phyloP scores from a whole-genome alignment of 2,329 filamentous ascomycete species.

The Aspergillus intermedius region DNA sequence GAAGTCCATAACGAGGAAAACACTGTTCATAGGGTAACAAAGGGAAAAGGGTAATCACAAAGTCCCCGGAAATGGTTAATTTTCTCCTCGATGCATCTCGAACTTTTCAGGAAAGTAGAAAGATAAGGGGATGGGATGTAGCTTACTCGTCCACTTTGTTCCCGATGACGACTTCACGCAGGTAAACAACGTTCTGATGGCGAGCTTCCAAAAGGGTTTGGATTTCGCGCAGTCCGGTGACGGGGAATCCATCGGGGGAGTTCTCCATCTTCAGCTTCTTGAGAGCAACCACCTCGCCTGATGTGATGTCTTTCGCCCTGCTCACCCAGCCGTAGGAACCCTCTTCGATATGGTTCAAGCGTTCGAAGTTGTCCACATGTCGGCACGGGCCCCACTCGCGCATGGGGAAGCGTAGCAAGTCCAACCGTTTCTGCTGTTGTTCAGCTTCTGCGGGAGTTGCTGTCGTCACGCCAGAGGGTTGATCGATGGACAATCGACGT shows the following conservation, averaged over 20 bases:
- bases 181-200: conserved; percentile 73
- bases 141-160: conserved; percentile 54
- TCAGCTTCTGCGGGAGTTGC: conserved; percentile 17
- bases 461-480: conserved; percentile 13
- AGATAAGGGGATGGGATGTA: not conserved
- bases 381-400: conserved; percentile 64
- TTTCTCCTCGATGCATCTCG: conserved; percentile 21
- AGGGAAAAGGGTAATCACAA: conserved; percentile 5
- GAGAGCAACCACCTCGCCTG: conserved; percentile 76
- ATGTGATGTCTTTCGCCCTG: conserved; percentile 65
- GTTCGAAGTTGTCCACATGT: conserved; percentile 81
- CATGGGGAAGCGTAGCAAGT: conserved; percentile 65
- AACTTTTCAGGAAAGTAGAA: conserved; percentile 27
- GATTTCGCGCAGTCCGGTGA: conserved; percentile 90
- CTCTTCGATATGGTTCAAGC: conserved; percentile 94
- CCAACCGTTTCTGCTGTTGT: conserved; percentile 38
- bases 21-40: conserved; percentile 44
- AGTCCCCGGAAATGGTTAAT: conserved; percentile 25
- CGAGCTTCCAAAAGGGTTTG: conserved; percentile 75
- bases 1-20: conserved; percentile 95
- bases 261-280: conserved; percentile 90
- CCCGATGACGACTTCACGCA: conserved; percentile 80
- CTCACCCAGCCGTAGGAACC: conserved; percentile 94
- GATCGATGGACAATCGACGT: conserved; percentile 54
- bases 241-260: conserved; percentile 73